Percentiles rank a stretch among this genome's conserved stretches.
phyloP scores from a whole-genome alignment of 768 basidiomycete species.

The Heimioporus sp. region DNA sequence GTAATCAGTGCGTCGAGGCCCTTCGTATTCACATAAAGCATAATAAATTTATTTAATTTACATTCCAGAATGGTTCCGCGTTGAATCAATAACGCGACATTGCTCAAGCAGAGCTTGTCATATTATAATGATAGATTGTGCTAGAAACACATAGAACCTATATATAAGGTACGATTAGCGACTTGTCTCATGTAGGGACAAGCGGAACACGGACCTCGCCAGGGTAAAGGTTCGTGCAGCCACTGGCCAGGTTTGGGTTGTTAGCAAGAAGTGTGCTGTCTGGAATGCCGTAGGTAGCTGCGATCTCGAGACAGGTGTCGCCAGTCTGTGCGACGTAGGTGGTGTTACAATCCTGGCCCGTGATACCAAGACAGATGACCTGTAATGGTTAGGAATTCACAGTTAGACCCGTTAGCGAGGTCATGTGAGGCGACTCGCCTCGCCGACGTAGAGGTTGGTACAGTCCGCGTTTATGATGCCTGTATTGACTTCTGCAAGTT shows the following conservation, averaged over 20 bases:
- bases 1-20: too few relatives aligned
- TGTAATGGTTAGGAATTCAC: background rate
- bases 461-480: conserved; percentile 51
- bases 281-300: conserved; percentile 39
- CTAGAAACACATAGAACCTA: conserved; percentile 28
- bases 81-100: too few relatives aligned
- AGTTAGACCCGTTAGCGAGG: background rate
- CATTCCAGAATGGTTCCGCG: too few relatives aligned
- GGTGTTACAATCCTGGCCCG: conserved; percentile 54
- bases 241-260: conserved; percentile 60
- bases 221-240: conserved; percentile 55
- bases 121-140: conserved; percentile 17
- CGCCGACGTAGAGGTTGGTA: conserved; percentile 51
- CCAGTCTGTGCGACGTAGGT: conserved; percentile 45
- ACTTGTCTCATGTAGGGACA: background rate
- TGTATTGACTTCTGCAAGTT: conserved; percentile 53
- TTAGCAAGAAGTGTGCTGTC: conserved; percentile 49
- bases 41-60: too few relatives aligned
- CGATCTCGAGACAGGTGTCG: conserved; percentile 52
- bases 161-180: background rate
- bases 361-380: conserved; percentile 52
- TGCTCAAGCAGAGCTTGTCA: too few relatives aligned
- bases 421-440: conserved; percentile 31
- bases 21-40: too few relatives aligned
- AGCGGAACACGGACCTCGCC: conserved; percentile 45